Conservation (phyloP, 148 eudicot species). For the Camellia granthamiana region DNA sequence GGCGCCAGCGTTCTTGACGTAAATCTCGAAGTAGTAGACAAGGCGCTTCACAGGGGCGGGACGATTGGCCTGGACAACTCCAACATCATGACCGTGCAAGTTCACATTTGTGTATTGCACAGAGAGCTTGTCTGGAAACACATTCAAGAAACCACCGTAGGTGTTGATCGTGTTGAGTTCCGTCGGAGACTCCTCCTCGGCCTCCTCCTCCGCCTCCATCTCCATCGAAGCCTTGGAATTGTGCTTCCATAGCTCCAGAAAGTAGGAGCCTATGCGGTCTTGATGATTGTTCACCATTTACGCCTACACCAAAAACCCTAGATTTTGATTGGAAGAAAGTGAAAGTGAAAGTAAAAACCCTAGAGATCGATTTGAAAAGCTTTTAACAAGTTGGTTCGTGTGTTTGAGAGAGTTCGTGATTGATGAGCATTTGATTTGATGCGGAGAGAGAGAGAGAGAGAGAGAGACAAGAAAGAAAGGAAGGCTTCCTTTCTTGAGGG, state of each 20-base stretch:
- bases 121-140: conserved; percentile 72
- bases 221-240: conserved; percentile 26
- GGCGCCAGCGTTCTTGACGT: conserved; percentile 64
- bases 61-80: conserved; percentile 69
- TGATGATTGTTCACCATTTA: conserved; percentile 41
- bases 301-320: conserved; percentile 1
- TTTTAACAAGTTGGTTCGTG: not conserved
- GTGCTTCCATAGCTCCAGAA: conserved; percentile 49
- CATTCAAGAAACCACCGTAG: conserved; percentile 70
- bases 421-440: conserved; percentile 4
- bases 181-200: conserved; percentile 43
- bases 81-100: conserved; percentile 86
- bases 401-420: not conserved
- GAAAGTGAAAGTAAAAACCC: not conserved
- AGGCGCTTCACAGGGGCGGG: conserved; percentile 70
- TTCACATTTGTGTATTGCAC: conserved; percentile 59
- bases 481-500: not conserved
- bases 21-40: conserved; percentile 73
- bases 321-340: not conserved
- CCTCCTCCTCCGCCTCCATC: conserved; percentile 26
- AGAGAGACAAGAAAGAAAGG: not conserved
- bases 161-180: conserved; percentile 78
- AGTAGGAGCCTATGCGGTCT: conserved; percentile 55
- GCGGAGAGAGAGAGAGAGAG: not conserved
- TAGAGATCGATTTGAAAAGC: not conserved